phyloP scores from a whole-genome alignment of 2,329 filamentous ascomycete genomes.

The Apiospora malaysiana region DNA sequence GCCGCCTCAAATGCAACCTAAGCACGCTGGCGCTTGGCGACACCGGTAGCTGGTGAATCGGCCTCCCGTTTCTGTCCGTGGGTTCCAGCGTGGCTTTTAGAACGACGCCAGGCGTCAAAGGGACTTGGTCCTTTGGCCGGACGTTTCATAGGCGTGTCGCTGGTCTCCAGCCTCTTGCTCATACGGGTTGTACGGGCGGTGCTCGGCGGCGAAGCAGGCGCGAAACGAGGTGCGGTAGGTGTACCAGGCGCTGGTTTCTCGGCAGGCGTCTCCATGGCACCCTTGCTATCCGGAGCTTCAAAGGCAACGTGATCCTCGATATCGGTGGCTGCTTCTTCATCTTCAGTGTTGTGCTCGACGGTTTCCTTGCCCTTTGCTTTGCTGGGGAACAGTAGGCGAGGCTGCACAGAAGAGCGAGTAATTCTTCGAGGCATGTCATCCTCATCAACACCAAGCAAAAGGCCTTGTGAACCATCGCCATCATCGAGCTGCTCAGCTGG shows the following conservation, averaged over 20 bases:
- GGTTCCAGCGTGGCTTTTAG: conserved; percentile 17
- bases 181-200: conserved; percentile 66
- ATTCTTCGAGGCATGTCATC: conserved; percentile 52
- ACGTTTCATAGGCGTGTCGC: conserved; percentile 2
- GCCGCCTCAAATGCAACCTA: conserved; percentile 31
- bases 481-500: conserved; percentile 41
- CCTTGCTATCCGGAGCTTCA: conserved; percentile 27
- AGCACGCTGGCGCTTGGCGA: conserved; percentile 39
- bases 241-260: conserved; percentile 47
- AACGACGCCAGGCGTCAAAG: conserved; percentile 17
- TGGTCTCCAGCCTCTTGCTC: conserved; percentile 46
- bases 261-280: conserved; percentile 44
- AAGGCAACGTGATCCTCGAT: conserved; percentile 55
- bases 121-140: conserved; percentile 6
- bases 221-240: conserved; percentile 61
- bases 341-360: conserved; percentile 49
- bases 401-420: conserved; percentile 73
- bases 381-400: conserved; percentile 71
- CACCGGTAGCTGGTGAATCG: conserved; percentile 2
- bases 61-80: conserved; percentile 20
- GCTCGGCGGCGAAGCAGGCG: conserved; percentile 66
- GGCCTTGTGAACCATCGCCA: conserved; percentile 39
- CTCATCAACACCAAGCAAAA: conserved; percentile 41
- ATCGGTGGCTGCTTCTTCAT: conserved; percentile 66
- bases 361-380: conserved; percentile 51